Conservation (phyloP, 257 asterid genomes). For the Primulina huaijiensis region DNA sequence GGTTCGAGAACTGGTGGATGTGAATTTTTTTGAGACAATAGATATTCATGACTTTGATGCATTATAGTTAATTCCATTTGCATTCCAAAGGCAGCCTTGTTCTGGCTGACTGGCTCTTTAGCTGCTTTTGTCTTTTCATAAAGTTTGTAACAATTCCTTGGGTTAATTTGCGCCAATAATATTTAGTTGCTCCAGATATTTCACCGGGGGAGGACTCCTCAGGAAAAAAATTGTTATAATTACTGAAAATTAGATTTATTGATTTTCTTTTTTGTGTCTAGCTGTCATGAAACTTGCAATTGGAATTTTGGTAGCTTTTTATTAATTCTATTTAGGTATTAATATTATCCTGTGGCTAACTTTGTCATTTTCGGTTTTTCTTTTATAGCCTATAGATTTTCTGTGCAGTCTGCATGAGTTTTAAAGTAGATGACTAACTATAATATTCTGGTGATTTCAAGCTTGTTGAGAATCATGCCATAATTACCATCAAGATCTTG, state of each 20-base stretch:
- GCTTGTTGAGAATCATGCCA: too few species aligned
- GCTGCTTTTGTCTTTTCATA: background rate
- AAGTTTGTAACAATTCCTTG: background rate
- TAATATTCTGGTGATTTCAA: constrained; percentile 1
- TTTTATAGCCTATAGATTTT: background rate
- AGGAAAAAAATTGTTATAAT: constrained; percentile 4
- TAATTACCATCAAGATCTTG: too few species aligned
- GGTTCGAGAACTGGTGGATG: constrained; percentile 3
- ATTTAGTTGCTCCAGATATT: background rate
- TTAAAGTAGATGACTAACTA: background rate
- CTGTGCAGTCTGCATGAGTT: constrained; percentile 10
- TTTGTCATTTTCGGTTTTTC: background rate
- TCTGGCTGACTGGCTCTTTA: background rate
- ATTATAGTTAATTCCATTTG: background rate
- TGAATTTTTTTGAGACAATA: constrained; percentile 10
- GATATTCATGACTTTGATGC: constrained; percentile 8
- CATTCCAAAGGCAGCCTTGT: background rate
- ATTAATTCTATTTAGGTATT: background rate
- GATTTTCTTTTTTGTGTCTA: constrained; percentile 9
- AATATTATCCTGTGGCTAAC: background rate
- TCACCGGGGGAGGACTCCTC: background rate
- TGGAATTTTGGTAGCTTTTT: background rate
- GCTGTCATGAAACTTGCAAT: background rate
- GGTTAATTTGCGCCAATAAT: background rate
- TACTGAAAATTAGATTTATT: background rate